phyloP scores from a whole-genome alignment of 129 eudicot species.

The Artemisia tridentata region DNA sequence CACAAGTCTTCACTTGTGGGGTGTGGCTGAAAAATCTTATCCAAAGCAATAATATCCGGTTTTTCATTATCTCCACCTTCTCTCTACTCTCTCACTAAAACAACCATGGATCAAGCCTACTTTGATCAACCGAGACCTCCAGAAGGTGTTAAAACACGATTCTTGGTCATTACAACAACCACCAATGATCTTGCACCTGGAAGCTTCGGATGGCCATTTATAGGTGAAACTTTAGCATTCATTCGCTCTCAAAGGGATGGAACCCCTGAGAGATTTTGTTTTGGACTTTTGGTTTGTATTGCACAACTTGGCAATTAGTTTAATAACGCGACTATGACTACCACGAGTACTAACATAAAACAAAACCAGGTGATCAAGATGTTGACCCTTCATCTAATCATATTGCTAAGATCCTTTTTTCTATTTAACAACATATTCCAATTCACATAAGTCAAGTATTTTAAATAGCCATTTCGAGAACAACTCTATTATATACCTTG shows the following conservation, averaged over 20 bases:
- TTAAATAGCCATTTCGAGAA: background rate
- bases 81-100: too few relatives aligned
- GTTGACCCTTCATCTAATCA: background rate
- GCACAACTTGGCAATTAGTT: too few relatives aligned
- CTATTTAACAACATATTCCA: background rate
- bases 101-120: too few relatives aligned
- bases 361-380: background rate
- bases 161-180: too few relatives aligned
- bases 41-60: too few relatives aligned
- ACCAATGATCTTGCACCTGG: constrained; percentile 17
- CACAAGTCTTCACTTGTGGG: too few relatives aligned
- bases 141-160: too few relatives aligned
- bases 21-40: too few relatives aligned
- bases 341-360: background rate
- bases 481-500: background rate
- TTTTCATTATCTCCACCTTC: too few relatives aligned
- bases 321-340: background rate
- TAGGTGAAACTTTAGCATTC: constrained; percentile 16
- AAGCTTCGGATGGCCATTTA: constrained; percentile 27
- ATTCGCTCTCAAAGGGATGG: constrained; percentile 1
- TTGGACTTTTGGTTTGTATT: too few relatives aligned
- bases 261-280: constrained; percentile 15
- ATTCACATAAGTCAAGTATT: background rate
- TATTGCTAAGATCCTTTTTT: background rate
- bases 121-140: too few relatives aligned